These are phyloP conservation scores for Dentiscutata heterogama DNA, from an alignment of 371 early-diverging fungal genomes.

Conservation along the genomic window DNA sequence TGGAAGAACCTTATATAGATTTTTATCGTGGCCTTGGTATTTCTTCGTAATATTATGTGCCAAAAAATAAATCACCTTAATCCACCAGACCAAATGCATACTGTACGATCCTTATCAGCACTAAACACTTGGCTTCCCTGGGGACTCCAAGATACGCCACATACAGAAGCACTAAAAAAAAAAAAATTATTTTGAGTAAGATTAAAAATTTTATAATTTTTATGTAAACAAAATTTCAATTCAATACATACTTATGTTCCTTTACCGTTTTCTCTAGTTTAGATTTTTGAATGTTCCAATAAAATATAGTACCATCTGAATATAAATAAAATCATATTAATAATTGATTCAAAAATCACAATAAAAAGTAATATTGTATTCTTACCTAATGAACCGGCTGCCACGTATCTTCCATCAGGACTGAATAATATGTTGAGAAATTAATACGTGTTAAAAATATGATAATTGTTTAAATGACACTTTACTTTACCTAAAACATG, in stretches of 20 bases:
- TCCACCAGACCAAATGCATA: slow-evolving; percentile 70
- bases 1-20: too few species aligned
- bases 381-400: slow-evolving; percentile 80
- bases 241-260: slow-evolving; percentile 64
- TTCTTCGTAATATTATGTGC: too few species aligned
- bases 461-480: background rate
- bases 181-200: background rate
- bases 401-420: slow-evolving; percentile 87
- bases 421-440: slow-evolving; percentile 53
- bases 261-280: slow-evolving; percentile 59
- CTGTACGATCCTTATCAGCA: slow-evolving; percentile 77
- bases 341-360: background rate
- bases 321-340: slow-evolving; percentile 17
- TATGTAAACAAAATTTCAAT: background rate
- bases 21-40: too few species aligned
- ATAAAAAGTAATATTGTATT: too few species aligned
- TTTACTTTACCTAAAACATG: slow-evolving; percentile 81
- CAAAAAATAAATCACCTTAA: slow-evolving; percentile 38
- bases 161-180: slow-evolving; percentile 43
- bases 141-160: slow-evolving; percentile 76
- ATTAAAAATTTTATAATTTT: background rate
- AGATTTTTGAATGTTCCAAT: slow-evolving; percentile 77
- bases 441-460: background rate
- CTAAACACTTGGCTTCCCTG: slow-evolving; percentile 70
- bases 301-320: slow-evolving; percentile 76